phyloP scores from a whole-genome alignment of 257 asterid genomes.

The Oldenlandia corymbosa region DNA sequence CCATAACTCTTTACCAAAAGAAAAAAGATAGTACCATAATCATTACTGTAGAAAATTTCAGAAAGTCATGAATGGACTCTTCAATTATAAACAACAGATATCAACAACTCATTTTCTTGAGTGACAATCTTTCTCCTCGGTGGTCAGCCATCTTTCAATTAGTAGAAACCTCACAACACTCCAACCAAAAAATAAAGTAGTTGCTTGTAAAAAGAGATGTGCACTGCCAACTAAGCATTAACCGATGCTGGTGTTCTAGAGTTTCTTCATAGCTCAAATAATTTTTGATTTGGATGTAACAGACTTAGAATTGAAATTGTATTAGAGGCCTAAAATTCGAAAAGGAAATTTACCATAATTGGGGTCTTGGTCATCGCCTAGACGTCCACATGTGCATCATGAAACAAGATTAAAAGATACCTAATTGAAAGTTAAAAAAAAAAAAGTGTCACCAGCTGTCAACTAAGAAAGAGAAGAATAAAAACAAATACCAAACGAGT shows the following conservation, averaged over 20 bases:
- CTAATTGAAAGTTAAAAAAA: constrained; percentile 28
- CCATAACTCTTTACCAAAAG: no score
- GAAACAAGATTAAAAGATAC: constrained; percentile 88
- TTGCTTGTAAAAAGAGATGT: background rate
- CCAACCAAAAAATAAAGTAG: background rate
- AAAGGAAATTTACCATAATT: constrained; percentile 58
- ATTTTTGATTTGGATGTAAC: background rate
- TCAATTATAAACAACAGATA: background rate
- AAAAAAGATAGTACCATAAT: no score
- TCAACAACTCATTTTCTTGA: background rate
- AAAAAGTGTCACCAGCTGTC: background rate
- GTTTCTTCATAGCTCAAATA: background rate
- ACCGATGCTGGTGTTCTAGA: background rate
- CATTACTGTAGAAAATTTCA: background rate
- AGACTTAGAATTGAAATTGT: background rate
- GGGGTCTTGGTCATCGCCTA: constrained; percentile 99
- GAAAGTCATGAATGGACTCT: background rate
- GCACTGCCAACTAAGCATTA: background rate
- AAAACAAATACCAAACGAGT: background rate
- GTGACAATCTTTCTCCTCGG: background rate
- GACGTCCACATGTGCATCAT: constrained; percentile 98
- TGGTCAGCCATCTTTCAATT: no score
- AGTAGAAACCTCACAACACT: no score
- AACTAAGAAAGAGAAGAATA: constrained; percentile 9
- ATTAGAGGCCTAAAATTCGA: constrained; percentile 1